A percentile compares a stretch with the other conserved stretches of the same genome.
These are phyloP conservation scores for Anisodus tanguticus DNA, from an alignment of 257 asterid genomes.

Conservation along the genomic window DNA sequence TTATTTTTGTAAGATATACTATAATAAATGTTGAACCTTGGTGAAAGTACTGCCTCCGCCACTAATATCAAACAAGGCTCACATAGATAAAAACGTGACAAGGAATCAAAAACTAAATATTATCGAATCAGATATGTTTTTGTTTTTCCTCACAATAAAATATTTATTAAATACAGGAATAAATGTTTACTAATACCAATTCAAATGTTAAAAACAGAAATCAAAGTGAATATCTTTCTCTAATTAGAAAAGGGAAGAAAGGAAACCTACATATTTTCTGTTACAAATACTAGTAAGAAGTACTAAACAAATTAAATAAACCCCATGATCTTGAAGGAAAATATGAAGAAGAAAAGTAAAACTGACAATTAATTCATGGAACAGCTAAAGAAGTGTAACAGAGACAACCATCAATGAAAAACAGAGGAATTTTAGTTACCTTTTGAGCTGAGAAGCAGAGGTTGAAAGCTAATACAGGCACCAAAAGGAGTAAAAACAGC, in stretches of 20 bases:
- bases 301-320: neutral
- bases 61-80: neutral
- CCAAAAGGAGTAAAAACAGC: neutral
- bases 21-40: too few relatives aligned
- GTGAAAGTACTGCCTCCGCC: neutral
- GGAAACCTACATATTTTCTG: neutral
- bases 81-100: neutral
- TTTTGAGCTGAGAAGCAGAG: conserved; percentile 21
- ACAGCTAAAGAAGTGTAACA: neutral
- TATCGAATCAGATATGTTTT: neutral
- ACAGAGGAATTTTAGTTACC: conserved; percentile 34
- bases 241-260: too few relatives aligned
- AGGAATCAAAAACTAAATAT: neutral
- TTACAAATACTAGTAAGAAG: too few relatives aligned
- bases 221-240: neutral
- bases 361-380: conserved; percentile 3
- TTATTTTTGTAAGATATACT: too few relatives aligned
- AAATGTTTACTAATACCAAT: neutral
- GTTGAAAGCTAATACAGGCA: too few relatives aligned
- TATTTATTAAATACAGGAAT: neutral
- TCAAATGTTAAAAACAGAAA: neutral
- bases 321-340: neutral
- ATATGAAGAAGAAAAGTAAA: neutral
- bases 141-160: neutral
- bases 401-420: conserved; percentile 6